Percentiles rank a stretch among this genome's conserved stretches.
Evolutionary conservation across 257 asterid genomes (phyloP).

Genomic region (Fraxinus cuspidata): DNA sequence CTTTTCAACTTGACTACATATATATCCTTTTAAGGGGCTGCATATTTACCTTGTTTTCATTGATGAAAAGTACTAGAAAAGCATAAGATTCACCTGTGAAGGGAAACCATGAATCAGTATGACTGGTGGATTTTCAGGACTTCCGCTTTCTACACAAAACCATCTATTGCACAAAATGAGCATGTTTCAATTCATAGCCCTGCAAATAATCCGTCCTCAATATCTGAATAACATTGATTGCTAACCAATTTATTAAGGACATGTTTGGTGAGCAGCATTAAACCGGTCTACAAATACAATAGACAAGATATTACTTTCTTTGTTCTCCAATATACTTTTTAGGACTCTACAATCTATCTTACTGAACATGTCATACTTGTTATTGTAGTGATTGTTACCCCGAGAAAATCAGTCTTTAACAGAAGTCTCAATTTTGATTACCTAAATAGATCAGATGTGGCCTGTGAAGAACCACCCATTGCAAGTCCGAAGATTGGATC

Average conservation of each 20-base stretch:
- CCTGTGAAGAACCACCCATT: constrained; percentile 80
- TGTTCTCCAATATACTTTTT: background rate
- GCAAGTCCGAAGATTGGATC: constrained; percentile 84
- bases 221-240: constrained; percentile 40
- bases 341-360: background rate
- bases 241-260: constrained; percentile 14
- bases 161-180: constrained; percentile 90
- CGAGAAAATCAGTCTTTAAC: background rate
- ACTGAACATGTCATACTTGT: constrained; percentile 9
- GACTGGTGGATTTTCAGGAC: constrained; percentile 55
- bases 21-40: background rate
- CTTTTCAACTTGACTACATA: background rate
- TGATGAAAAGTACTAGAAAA: background rate
- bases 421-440: constrained; percentile 24
- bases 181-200: constrained; percentile 74
- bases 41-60: background rate
- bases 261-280: background rate
- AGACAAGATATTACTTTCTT: background rate
- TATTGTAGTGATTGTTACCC: constrained; percentile 6
- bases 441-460: constrained; percentile 83
- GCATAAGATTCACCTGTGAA: constrained; percentile 60
- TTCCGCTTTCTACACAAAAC: constrained; percentile 87
- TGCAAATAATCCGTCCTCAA: constrained; percentile 77
- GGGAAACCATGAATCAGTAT: constrained; percentile 83
- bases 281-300: background rate